Percentiles rank a stretch among this genome's conserved stretches.
Evolutionary conservation across 2,329 filamentous ascomycete genomes (phyloP).

Genomic region (Calonectria hawksworthii): DNA sequence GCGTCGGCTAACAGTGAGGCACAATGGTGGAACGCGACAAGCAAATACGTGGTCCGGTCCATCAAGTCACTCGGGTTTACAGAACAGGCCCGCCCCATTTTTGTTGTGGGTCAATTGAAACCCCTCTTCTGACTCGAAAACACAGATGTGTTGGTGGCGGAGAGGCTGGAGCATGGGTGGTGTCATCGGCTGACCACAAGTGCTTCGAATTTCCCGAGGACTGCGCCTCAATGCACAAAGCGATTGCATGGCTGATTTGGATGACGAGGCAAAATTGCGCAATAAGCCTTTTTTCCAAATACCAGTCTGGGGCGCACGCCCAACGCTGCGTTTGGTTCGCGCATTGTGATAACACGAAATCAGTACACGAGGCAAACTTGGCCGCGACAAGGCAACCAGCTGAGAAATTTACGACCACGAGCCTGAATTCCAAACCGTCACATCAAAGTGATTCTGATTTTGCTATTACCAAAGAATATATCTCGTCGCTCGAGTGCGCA

Average conservation of each 20-base stretch:
- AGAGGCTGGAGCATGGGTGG: neutral
- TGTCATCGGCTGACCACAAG: neutral
- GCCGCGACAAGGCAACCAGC: too few species aligned
- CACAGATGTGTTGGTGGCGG: neutral
- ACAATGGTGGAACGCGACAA: neutral
- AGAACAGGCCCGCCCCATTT: neutral
- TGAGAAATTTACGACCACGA: neutral
- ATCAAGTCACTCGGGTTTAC: neutral
- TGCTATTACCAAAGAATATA: neutral
- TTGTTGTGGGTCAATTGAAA: neutral
- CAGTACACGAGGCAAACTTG: too few species aligned
- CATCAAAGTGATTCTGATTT: neutral
- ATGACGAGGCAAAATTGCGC: neutral
- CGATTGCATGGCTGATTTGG: neutral
- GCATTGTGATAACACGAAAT: neutral
- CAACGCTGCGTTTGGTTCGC: neutral
- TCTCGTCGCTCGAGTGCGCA: neutral
- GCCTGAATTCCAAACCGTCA: neutral
- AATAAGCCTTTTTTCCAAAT: neutral
- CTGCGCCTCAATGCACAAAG: neutral
- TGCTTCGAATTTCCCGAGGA: too few species aligned
- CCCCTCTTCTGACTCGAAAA: neutral
- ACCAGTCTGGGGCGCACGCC: neutral
- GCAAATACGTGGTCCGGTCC: neutral
- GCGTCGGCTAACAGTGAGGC: too few species aligned